Evolutionary conservation across 2,329 filamentous ascomycete genomes (phyloP).

Genomic region (Trichoderma sp.): DNA sequence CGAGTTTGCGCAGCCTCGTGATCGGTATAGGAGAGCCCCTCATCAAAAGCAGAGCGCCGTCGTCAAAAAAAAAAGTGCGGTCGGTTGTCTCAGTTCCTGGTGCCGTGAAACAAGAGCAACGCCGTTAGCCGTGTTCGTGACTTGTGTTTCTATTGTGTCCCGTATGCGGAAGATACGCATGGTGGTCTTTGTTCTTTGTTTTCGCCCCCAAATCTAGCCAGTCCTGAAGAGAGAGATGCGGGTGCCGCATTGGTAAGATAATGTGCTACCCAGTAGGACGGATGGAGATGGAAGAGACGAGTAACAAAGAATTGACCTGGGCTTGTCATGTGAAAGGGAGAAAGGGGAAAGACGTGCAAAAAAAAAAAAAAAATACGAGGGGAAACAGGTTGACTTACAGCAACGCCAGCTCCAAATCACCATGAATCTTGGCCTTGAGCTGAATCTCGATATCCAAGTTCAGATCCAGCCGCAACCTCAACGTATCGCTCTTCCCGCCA

Average conservation of each 20-base stretch:
- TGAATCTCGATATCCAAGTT: conserved; percentile 85
- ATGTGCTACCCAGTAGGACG: conserved; percentile 17
- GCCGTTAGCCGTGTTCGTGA: conserved; percentile 15
- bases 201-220: conserved; percentile 22
- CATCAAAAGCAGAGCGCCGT: conserved; percentile 6
- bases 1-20: too few species aligned
- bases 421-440: conserved; percentile 82
- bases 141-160: not conserved
- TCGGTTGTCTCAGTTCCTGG: conserved; percentile 25
- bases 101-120: conserved; percentile 19
- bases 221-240: conserved; percentile 26
- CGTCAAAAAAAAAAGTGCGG: not conserved
- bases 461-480: conserved; percentile 67
- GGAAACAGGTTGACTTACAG: conserved; percentile 47
- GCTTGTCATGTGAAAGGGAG: not conserved
- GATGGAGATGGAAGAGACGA: not conserved
- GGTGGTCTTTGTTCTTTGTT: not conserved
- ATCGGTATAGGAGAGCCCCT: not conserved
- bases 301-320: not conserved
- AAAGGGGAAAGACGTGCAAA: too few species aligned
- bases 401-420: conserved; percentile 77
- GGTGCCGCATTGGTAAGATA: conserved; percentile 24
- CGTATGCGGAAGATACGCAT: not conserved
- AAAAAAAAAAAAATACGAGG: conserved; percentile 5
- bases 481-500: conserved; percentile 61